Conservation (phyloP, 805 yeast species). For the Nakazawaea anatomiae region DNA sequence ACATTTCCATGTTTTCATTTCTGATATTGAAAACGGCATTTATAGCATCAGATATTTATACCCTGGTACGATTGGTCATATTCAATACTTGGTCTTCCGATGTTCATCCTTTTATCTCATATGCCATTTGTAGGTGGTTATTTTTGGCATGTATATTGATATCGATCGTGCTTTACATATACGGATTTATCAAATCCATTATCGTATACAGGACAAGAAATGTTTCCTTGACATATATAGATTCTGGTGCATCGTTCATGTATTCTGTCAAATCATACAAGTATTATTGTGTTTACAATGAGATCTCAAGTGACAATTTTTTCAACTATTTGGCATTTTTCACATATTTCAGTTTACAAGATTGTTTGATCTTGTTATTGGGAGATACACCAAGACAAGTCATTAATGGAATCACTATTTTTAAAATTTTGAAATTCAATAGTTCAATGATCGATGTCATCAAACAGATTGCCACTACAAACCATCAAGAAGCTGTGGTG, state of each 20-base stretch:
- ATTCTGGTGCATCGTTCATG: constrained; percentile 51
- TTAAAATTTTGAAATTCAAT: constrained; percentile 41
- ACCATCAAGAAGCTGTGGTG: constrained; percentile 63
- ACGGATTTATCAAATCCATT: constrained; percentile 54
- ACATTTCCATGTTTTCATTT: constrained; percentile 29
- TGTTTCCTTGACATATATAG: constrained; percentile 66
- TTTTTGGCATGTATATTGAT: constrained; percentile 76
- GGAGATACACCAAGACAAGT: constrained; percentile 89
- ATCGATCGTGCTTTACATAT: constrained; percentile 51
- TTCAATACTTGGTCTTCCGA: constrained; percentile 63
- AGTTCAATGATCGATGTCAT: constrained; percentile 44
- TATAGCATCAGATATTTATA: constrained; percentile 68
- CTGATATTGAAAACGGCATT: constrained; percentile 44
- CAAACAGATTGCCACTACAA: constrained; percentile 50
- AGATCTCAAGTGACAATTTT: constrained; percentile 57
- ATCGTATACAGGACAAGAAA: constrained; percentile 53
- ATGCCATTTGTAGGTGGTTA: constrained; percentile 59
- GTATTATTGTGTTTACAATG: constrained; percentile 67
- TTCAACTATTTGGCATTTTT: constrained; percentile 66
- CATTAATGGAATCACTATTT: constrained; percentile 68
- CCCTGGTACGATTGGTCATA: constrained; percentile 68
- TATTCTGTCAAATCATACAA: constrained; percentile 56
- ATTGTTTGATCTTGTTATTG: constrained; percentile 51
- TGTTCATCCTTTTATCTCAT: constrained; percentile 40
- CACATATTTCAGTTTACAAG: constrained; percentile 59